Conservation (phyloP, 805 yeast genomes). For the Brettanomyces naardenensis region DNA sequence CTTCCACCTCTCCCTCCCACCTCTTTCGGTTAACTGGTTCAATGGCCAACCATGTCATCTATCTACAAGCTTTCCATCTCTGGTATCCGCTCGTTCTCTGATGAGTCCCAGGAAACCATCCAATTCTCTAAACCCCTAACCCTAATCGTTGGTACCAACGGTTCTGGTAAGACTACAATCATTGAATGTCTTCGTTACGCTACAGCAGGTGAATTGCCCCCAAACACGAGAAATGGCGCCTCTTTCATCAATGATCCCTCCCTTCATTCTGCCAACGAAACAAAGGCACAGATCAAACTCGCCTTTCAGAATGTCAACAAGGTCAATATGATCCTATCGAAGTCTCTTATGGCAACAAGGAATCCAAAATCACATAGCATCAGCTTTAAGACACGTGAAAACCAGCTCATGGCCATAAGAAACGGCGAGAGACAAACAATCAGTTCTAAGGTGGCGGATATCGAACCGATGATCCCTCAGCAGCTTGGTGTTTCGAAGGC, state of each 20-base stretch:
- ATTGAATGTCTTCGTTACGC: slow-evolving; percentile 92
- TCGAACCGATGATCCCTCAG: slow-evolving; percentile 74
- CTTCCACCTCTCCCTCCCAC: neutral
- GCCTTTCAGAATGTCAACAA: slow-evolving; percentile 73
- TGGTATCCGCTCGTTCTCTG: slow-evolving; percentile 88
- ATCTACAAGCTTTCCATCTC: slow-evolving; percentile 60
- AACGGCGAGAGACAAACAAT: slow-evolving; percentile 65
- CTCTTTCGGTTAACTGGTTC: too few species aligned
- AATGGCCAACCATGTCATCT: slow-evolving; percentile 37
- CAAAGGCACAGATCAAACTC: slow-evolving; percentile 83
- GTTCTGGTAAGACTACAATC: slow-evolving; percentile 93
- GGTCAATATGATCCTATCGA: slow-evolving; percentile 73
- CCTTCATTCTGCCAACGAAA: slow-evolving; percentile 64
- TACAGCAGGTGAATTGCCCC: slow-evolving; percentile 94
- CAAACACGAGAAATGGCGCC: slow-evolving; percentile 93
- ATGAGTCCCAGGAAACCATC: slow-evolving; percentile 76
- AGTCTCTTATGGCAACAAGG: slow-evolving; percentile 69
- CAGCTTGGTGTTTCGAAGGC: slow-evolving; percentile 85
- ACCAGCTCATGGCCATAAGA: slow-evolving; percentile 65
- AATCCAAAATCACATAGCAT: slow-evolving; percentile 41
- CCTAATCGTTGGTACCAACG: slow-evolving; percentile 90
- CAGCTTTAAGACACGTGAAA: slow-evolving; percentile 87
- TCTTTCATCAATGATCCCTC: slow-evolving; percentile 84
- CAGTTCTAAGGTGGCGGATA: slow-evolving; percentile 75
- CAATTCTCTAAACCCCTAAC: slow-evolving; percentile 89